Percentiles rank a stretch among this genome's conserved stretches.
Evolutionary conservation across 257 asterid genomes (phyloP).

Genomic region (Ocimum tenuiflorum): DNA sequence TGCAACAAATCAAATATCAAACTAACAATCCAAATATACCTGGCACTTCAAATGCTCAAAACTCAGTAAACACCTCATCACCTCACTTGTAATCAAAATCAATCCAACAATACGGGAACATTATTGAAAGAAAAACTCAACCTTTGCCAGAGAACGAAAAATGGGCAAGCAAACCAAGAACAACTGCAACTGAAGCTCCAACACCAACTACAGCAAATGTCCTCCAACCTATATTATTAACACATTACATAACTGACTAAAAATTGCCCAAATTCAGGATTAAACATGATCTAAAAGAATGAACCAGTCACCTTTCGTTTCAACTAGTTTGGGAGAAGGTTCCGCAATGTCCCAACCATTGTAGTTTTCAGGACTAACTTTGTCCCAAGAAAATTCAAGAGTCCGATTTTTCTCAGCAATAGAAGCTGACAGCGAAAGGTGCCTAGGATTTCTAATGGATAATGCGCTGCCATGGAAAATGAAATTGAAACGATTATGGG

Average conservation of each 20-base stretch:
- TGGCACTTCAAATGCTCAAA: conserved; percentile 4
- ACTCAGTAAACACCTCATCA: background rate
- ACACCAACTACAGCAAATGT: conserved; percentile 43
- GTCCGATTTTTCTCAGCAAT: conserved; percentile 34
- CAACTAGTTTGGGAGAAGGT: conserved; percentile 29
- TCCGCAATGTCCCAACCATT: conserved; percentile 76
- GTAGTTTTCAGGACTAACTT: conserved; percentile 34
- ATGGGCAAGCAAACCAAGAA: conserved; percentile 52
- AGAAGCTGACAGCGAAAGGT: conserved; percentile 39
- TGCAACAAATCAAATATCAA: conserved; percentile 2
- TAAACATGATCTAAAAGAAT: background rate
- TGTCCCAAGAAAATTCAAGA: conserved; percentile 37
- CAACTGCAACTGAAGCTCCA: conserved; percentile 54
- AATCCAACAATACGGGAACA: background rate
- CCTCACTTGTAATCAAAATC: background rate
- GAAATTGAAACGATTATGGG: conserved; percentile 32
- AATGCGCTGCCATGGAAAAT: conserved; percentile 32
- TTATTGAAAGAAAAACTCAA: background rate
- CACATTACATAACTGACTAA: conserved; percentile 14
- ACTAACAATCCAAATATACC: background rate
- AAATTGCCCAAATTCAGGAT: background rate
- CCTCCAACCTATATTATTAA: conserved; percentile 36
- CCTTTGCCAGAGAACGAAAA: conserved; percentile 50
- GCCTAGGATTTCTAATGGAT: conserved; percentile 23
- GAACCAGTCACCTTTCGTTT: conserved; percentile 30